These are phyloP conservation scores for Lyophyllum decastes DNA, from an alignment of 768 basidiomycete genomes.

Conservation along the genomic window DNA sequence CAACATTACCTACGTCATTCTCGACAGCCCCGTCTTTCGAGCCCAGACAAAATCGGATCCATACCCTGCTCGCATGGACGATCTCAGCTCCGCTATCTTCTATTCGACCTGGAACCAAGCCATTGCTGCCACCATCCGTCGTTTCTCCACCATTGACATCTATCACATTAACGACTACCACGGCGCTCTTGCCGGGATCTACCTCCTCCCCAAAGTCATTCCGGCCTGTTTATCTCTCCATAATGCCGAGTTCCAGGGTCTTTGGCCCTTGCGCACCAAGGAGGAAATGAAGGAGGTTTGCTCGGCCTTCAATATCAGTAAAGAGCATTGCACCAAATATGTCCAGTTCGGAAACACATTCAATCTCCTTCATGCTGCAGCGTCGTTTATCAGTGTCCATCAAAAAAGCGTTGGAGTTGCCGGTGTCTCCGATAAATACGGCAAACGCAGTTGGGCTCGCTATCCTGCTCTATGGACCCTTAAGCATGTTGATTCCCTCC, in stretches of 20 bases:
- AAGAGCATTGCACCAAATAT: slow-evolving; percentile 94
- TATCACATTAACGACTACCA: slow-evolving; percentile 97
- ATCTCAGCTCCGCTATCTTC: slow-evolving; percentile 94
- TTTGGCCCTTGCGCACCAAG: slow-evolving; percentile 95
- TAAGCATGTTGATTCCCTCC: slow-evolving; percentile 92
- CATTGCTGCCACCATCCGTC: slow-evolving; percentile 87
- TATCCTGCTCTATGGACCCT: slow-evolving; percentile 96
- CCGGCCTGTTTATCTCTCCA: slow-evolving; percentile 91
- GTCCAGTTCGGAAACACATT: slow-evolving; percentile 98
- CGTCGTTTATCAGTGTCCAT: slow-evolving; percentile 89
- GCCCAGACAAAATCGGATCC: slow-evolving; percentile 96
- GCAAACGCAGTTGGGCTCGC: slow-evolving; percentile 95
- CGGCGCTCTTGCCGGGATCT: slow-evolving; percentile 87
- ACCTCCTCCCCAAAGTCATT: slow-evolving; percentile 88
- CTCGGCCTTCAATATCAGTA: slow-evolving; percentile 96
- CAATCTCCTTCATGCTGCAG: slow-evolving; percentile 91
- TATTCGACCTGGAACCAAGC: slow-evolving; percentile 99
- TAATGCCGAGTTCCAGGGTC: slow-evolving; percentile 97
- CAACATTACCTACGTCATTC: slow-evolving; percentile 93
- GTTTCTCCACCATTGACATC: slow-evolving; percentile 85
- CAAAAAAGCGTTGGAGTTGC: slow-evolving; percentile 94
- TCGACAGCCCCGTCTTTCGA: slow-evolving; percentile 95
- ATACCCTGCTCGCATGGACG: slow-evolving; percentile 97
- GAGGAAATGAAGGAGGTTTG: slow-evolving; percentile 99
- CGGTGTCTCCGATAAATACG: slow-evolving; percentile 97